These are phyloP conservation scores for Stephanodiscus minutulus DNA, from an alignment of 108 stramenopile species.

Conservation along the genomic window DNA sequence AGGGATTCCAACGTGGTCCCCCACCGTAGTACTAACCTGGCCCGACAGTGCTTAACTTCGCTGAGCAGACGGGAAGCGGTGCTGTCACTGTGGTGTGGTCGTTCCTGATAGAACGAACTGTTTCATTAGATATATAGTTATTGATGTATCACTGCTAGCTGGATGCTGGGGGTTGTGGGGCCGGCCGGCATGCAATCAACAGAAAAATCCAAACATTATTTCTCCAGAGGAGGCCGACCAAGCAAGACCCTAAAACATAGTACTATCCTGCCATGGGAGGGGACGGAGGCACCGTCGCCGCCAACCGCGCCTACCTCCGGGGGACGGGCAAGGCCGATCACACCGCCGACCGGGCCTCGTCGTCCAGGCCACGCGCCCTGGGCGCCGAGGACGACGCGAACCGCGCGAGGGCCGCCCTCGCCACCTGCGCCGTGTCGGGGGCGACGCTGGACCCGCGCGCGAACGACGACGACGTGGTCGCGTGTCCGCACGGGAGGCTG, in stretches of 20 bases:
- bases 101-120: too few relatives aligned
- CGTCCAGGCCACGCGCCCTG: conserved; percentile 3
- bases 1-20: conserved; percentile 80
- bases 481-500: conserved; percentile 71
- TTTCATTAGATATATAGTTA: too few relatives aligned
- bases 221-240: too few relatives aligned
- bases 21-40: conserved; percentile 69
- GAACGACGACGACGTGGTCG: conserved; percentile 54
- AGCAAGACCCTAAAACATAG: too few relatives aligned
- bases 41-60: conserved; percentile 70
- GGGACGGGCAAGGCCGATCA: conserved; percentile 78
- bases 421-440: conserved; percentile 66
- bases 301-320: conserved; percentile 79
- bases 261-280: conserved; percentile 93
- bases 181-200: too few relatives aligned
- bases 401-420: conserved; percentile 44
- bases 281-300: conserved; percentile 86
- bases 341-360: conserved; percentile 54
- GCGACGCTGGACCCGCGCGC: conserved; percentile 33
- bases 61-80: conserved; percentile 77
- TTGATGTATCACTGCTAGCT: too few relatives aligned
- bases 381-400: conserved; percentile 37
- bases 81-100: conserved; percentile 73
- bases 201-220: too few relatives aligned
- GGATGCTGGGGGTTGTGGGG: too few relatives aligned